Evolutionary conservation across 1,284 basidiomycete species (phyloP).

Genomic region (Heliocybe sulcata): DNA sequence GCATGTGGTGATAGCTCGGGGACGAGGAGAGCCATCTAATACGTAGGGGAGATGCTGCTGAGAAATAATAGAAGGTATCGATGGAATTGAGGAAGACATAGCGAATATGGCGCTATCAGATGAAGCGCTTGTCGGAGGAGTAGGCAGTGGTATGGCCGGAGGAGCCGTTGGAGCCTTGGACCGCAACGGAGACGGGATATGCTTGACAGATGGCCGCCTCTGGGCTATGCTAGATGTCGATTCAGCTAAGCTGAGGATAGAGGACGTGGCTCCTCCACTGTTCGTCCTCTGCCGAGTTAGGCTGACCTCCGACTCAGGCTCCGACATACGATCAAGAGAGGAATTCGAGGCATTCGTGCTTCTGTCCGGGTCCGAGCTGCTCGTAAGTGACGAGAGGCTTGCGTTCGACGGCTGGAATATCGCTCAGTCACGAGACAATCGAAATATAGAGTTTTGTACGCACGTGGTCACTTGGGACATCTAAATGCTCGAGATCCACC

Average conservation of each 20-base stretch:
- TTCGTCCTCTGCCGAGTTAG: background rate
- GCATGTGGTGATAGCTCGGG: background rate
- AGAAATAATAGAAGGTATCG: background rate
- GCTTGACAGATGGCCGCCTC: background rate
- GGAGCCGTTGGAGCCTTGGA: background rate
- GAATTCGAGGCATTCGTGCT: background rate
- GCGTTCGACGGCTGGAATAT: background rate
- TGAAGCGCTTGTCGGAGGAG: background rate
- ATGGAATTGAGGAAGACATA: background rate
- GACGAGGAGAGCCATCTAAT: background rate
- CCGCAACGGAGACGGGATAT: background rate
- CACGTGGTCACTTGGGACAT: too few species aligned
- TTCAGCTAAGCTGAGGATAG: background rate
- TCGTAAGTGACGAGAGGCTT: background rate
- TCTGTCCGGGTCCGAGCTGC: background rate
- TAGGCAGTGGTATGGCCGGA: slow-evolving; percentile 1
- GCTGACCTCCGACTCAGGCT: background rate
- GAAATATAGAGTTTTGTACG: too few species aligned
- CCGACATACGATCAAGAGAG: background rate
- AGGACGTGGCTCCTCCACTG: background rate
- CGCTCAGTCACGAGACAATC: background rate
- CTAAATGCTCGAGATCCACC: too few species aligned
- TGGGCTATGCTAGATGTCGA: background rate
- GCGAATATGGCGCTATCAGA: background rate
- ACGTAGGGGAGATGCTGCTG: background rate